Conservation (phyloP, 129 eudicot species). For the Tagetes patula region DNA sequence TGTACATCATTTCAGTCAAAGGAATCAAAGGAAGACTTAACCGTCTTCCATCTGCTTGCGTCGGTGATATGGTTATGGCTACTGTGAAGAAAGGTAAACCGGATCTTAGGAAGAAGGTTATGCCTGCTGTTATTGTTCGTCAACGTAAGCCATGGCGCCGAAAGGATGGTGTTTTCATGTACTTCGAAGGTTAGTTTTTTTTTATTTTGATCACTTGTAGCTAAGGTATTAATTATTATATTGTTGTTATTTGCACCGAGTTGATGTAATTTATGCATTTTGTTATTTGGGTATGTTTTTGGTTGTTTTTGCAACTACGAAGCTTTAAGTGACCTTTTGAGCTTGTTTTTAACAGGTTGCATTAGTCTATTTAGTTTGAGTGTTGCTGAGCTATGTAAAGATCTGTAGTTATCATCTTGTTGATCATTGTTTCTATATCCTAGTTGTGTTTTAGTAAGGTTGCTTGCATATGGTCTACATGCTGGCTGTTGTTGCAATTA, state of each 20-base stretch:
- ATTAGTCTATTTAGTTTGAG: not conserved
- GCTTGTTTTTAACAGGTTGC: no score
- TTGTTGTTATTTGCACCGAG: no score
- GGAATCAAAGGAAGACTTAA: conserved; percentile 9
- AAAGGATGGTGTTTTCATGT: conserved; percentile 51
- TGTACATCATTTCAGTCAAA: conserved; percentile 44
- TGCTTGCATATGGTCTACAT: no score
- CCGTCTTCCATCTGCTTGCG: conserved; percentile 12
- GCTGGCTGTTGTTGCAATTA: no score
- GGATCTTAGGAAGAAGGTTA: conserved; percentile 50
- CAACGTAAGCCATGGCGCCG: conserved; percentile 49
- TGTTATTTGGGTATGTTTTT: no score
- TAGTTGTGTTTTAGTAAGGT: no score
- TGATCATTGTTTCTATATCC: not conserved
- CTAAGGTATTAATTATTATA: no score
- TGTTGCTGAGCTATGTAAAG: not conserved
- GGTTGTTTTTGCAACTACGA: no score
- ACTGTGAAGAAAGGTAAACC: conserved; percentile 37
- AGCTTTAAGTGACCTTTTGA: no score
- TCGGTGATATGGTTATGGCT: conserved; percentile 22
- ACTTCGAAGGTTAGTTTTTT: conserved; percentile 39
- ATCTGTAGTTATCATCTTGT: not conserved
- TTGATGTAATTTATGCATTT: no score
- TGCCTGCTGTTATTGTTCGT: conserved; percentile 48
- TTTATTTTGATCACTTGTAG: not conserved